These are phyloP conservation scores for Verticillium nonalfalfae DNA, from an alignment of 2,329 filamentous ascomycete genomes.

Conservation along the genomic window DNA sequence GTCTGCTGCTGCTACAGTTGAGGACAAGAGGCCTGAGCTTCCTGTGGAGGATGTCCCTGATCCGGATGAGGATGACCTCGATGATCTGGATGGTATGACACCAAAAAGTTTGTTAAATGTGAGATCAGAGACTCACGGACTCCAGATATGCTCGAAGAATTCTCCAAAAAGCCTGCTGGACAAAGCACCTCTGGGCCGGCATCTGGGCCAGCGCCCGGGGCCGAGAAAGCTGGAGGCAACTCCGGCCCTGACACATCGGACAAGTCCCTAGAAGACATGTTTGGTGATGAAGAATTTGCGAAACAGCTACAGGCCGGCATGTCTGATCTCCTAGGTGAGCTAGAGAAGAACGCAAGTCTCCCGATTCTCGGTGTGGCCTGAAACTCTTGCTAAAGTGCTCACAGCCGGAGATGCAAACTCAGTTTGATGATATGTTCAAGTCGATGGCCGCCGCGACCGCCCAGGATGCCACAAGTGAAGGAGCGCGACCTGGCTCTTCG, in stretches of 20 bases:
- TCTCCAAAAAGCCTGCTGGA: conserved; percentile 40
- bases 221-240: conserved; percentile 10
- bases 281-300: conserved; percentile 72
- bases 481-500: conserved; percentile 14
- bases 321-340: conserved; percentile 71
- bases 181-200: conserved; percentile 10
- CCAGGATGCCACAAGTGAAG: conserved; percentile 15
- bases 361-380: background rate
- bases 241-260: conserved; percentile 11
- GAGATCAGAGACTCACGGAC: conserved; percentile 5
- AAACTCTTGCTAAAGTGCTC: background rate
- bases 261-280: conserved; percentile 28
- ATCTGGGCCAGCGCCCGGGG: conserved; percentile 14
- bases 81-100: conserved; percentile 79
- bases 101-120: background rate
- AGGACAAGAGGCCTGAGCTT: conserved; percentile 15
- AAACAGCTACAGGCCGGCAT: conserved; percentile 86
- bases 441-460: conserved; percentile 54
- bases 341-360: conserved; percentile 38
- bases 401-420: conserved; percentile 66
- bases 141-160: conserved; percentile 86
- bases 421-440: conserved; percentile 74
- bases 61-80: conserved; percentile 85
- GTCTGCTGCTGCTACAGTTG: conserved; percentile 9
- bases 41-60: conserved; percentile 62